Base-by-base conservation (phyloP, 2,329 filamentous ascomycete species). In the Gliomastix tumulicola region DNA sequence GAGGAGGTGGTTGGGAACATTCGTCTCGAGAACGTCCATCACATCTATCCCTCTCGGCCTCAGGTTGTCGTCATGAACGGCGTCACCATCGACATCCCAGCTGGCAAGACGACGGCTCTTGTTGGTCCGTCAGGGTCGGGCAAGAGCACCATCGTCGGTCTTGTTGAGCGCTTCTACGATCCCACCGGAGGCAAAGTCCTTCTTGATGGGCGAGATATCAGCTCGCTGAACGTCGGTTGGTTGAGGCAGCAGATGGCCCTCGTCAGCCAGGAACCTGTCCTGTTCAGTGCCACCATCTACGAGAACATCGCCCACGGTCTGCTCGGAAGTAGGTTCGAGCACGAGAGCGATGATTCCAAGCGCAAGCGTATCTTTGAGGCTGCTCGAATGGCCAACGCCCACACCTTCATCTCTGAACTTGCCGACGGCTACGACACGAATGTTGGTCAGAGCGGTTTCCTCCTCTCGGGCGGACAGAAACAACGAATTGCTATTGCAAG, bases 401-500 rank as follows among this genome's bases (percentile, higher is more conserved):
- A 96, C 55, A 88, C 94, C 45, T 97, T 97, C 54, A 82, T 97
- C 45, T 75, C 68, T 7, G 63, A 71, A 11, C 73, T 97, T 2
- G 88, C 90, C 0, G 84, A 96, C 47, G 84, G 85, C 3, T 97
- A 97, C 51, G 77, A 95, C 46, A 97, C 92, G 0, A 82, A 94
- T 46, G 90, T 97, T n/a, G 92, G 92, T 39, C 88, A 97, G 59
- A 82, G 90, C 44, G 92, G 92, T 9, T 94, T 95, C 55, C 65
- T 95, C 36, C 71, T 98, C 8, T 94, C 87, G 38, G 92, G 92
- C 56, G 92, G 92, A 23, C 92, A 98, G 62, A 95, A 96, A 60
- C 92, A 97, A 62, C 86, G 92, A 49, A 94, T 97, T 53, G 89
- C 90, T 11, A 96, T 97, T 59, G 88, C 90, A 7, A 75, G 88